Base-by-base conservation (phyloP, 1,284 basidiomycete genomes). In the Athelia psychrophila region DNA sequence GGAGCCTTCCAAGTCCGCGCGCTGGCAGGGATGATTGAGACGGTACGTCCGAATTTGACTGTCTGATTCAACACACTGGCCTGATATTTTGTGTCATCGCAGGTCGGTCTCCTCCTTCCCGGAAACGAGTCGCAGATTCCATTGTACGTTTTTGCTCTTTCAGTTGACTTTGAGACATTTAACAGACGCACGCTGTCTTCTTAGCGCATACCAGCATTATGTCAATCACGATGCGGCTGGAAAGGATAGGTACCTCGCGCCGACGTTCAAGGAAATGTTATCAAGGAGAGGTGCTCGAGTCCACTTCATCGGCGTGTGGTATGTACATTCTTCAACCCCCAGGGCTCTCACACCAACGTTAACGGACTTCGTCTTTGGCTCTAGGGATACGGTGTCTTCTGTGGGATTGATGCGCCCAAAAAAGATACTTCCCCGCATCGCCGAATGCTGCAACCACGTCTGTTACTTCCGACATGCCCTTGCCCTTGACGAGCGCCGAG, bases 251-350 rank as follows among this genome's bases (percentile, higher is more conserved):
- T 54, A 2, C 16, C 54, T 2, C 47, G 60, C 2, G 65, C 67
- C 51, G 42, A 62, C 49, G 15, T 67, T 69, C 30, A 59, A 56
- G 20, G 50, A 23, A 25, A 62, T 60, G 3, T 67, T 67, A 20
- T 66, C 62, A 46, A 60, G 64, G 50, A 51, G 24, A 13, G 5
- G 54, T 1, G 58, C 64, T 33, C 56, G 56, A 23, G 54, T 73
- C 8, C 70, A 73, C 59, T 73, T 73, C 44, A 55, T 74, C 2
- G 70, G 72, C 5, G 69, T 59, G 2, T 74, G 71, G 71, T 69
- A 47, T 42, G 60, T 56, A 16, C 50, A 27, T 16, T 19, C 23
- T 9, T n/a, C n/a, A n/a, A n/a, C 15, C 19, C 44, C 8, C 33
- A 54, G 12, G n/a, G n/a, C n/a, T n/a, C n/a, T n/a, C 49, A 12